These are phyloP conservation scores for Rubus parviflorus DNA, from an alignment of 306 rosid species.

Conservation along the genomic window DNA sequence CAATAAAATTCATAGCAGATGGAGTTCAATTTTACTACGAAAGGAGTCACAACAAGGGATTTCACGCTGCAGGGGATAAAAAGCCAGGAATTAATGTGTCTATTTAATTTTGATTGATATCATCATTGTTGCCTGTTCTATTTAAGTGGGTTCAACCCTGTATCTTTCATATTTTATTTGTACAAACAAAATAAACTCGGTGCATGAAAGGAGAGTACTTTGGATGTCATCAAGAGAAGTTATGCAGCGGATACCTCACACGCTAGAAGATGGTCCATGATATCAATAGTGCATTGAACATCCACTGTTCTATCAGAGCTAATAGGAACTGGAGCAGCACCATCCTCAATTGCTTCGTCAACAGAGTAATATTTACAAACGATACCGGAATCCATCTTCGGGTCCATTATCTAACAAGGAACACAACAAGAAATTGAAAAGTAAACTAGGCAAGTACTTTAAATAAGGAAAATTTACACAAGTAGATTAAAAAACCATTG, in stretches of 20 bases:
- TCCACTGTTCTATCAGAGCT: constrained; percentile 70
- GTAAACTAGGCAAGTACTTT: background rate
- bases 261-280: constrained; percentile 91
- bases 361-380: constrained; percentile 78
- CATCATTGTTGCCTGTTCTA: background rate
- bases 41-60: background rate
- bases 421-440: background rate
- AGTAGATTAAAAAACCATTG: constrained; percentile 9
- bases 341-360: constrained; percentile 91
- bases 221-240: constrained; percentile 9
- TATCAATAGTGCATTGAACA: constrained; percentile 70
- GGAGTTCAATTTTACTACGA: background rate
- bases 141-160: background rate
- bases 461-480: background rate
- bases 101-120: background rate
- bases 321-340: constrained; percentile 93
- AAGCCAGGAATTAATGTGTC: background rate
- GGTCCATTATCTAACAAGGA: constrained; percentile 87
- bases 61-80: background rate
- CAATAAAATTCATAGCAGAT: background rate
- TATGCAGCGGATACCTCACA: constrained; percentile 68
- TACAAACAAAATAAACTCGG: background rate
- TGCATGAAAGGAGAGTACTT: background rate
- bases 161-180: background rate
- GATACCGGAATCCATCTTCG: constrained; percentile 99